Evolutionary conservation across 2,329 filamentous ascomycete genomes (phyloP), one percentile per base, ranked within the genome.

Genomic region (Fonsecaea erecta): DNA sequence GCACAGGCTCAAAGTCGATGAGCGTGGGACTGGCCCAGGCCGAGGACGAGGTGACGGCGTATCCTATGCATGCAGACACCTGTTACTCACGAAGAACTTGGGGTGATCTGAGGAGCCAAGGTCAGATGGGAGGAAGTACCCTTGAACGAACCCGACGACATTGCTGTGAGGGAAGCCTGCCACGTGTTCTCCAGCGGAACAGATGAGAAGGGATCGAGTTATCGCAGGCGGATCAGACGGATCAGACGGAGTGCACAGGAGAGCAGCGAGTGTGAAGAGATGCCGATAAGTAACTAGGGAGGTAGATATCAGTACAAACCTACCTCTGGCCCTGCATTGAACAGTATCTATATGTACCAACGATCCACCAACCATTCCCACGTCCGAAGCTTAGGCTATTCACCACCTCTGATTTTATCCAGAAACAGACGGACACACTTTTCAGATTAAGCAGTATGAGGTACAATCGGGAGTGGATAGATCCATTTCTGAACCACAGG

Each of bases 1-100:
- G 73, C 61, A 80, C 80, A 1, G 78, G 77, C 12, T 73, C 70
- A 70, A 77, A 80, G 18, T 60, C 62, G 30, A 30, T 35, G 30
- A 46, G n/a, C 16, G 18, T 18, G 16, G 40, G 40, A 18, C 16
- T 46, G 18, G n/a, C 6, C 40, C 40, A 46, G 16, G 2, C 18
- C n/a, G 40, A 46, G 18, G 40, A 7, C 12, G 40, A 46, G n/a
- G n/a, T 21, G n/a, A 46, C 16, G 40, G 40, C 40, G 8, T 46
- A 46, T 21, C 40, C 40, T 46, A n/a, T 21, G 40, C 18, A 37
- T n/a, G n/a, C 14, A 16, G 4, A 37, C 35, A 37, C 35, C 2
- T 14, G 14, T 37, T 37, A 37, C 4, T 37, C 35, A 37, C 4
- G 35, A 14, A 16, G 35, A 4, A 12, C 35, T 12, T 37, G 35